Conservation (phyloP, 805 yeast genomes). For the Candida pseudofarinosa region DNA sequence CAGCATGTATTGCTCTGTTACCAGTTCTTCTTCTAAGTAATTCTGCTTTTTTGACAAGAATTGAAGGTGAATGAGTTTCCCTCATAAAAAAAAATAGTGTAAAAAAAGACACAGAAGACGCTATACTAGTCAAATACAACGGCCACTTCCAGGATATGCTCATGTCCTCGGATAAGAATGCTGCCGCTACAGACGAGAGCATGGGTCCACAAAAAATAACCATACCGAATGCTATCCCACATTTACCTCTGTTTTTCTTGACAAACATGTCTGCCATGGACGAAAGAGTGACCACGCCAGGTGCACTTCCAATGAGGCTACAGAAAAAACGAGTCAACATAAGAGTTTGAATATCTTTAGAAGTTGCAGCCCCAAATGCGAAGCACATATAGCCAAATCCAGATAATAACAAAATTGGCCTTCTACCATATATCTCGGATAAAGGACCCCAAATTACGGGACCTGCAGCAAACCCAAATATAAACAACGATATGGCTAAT, state of each 20-base stretch:
- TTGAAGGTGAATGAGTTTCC: conserved; percentile 30
- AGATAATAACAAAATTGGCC: conserved; percentile 38
- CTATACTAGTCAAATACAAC: conserved; percentile 41
- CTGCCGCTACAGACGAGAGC: conserved; percentile 60
- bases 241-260: conserved; percentile 60
- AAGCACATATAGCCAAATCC: conserved; percentile 27
- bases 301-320: conserved; percentile 76
- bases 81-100: conserved; percentile 11
- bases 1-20: conserved; percentile 22
- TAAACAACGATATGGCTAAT: conserved; percentile 70
- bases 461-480: conserved; percentile 86
- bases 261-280: conserved; percentile 73
- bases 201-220: conserved; percentile 71
- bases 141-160: conserved; percentile 50
- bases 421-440: conserved; percentile 21
- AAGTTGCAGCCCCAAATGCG: conserved; percentile 60
- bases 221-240: conserved; percentile 62
- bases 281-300: conserved; percentile 78
- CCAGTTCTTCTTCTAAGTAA: conserved; percentile 21
- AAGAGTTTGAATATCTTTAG: conserved; percentile 68
- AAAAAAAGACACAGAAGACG: conserved; percentile 19
- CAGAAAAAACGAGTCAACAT: conserved; percentile 69
- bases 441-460: conserved; percentile 66
- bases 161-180: conserved; percentile 25
- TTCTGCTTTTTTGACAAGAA: conserved; percentile 18